Evolutionary conservation across 2,329 filamentous ascomycete species (phyloP), one percentile per base, ranked within the genome.

Genomic region (Bipolaris sorokiniana): DNA sequence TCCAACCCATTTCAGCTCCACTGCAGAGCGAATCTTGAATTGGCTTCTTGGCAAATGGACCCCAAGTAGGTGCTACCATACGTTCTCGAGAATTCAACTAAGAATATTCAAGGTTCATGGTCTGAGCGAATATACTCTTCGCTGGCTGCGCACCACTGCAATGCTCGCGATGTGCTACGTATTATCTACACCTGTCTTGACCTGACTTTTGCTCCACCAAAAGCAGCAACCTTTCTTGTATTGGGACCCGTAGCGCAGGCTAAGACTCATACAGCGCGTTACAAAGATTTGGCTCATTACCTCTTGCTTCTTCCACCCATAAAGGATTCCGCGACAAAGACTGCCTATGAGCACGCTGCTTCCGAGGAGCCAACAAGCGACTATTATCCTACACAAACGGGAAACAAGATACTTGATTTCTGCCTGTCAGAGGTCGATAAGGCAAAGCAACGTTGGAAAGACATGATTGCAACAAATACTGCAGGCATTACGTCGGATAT

Each of bases 11-110:
- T 90, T 86, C 63, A 85, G 88, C 64, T 81, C 82, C 37, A 89
- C 88, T 3, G 88, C 86, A 36, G 89, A 87, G 62, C 86, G 90
- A 66, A 83, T 95, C 34, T 85, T 95, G 54, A 84, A 87, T 66
- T 99, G 95, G 95, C 75, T 95, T 1, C 88, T 92, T 66, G 84
- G 87, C 33, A 88, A 85, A 67, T 99, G 94, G 92, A 88, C 87
- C 63, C 90, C 92, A 63, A 88, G 91, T 94, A 80, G 73, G 84
- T 75, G 18, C 28, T 40, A 4, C 15, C 3, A 11, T 10, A 2
- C 10, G 7, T 18, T 31, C 1, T n/a, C 31, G 1, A 1, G 2
- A 18, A 7, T n/a, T 18, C 47, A 55, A 48, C 58, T 73, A 22
- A 72, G 52, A 45, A 47, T n/a, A 34, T 15, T 38, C 13, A 31